Evolutionary conservation across 192 early-diverging fungal species (phyloP).

Genomic region (Backusella mclennaniae): DNA sequence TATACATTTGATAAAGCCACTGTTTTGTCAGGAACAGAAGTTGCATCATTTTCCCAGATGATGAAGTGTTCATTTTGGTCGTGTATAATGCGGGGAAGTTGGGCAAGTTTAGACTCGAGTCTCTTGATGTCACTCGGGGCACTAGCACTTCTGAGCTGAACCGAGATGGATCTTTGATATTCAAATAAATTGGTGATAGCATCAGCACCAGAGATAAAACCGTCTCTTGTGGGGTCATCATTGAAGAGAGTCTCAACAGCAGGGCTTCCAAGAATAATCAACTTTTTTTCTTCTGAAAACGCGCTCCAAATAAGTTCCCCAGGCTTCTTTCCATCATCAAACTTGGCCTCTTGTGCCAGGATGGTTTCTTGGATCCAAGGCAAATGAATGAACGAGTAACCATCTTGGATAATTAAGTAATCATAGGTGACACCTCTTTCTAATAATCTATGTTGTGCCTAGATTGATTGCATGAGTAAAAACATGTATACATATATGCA

Average conservation of each 20-base stretch:
- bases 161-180: not conserved
- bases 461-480: not conserved
- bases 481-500: not conserved
- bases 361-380: not conserved
- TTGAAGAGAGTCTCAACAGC: not conserved
- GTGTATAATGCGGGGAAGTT: not conserved
- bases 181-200: not conserved
- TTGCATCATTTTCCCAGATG: constrained; percentile 43
- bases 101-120: not conserved
- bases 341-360: not conserved
- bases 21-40: constrained; percentile 25
- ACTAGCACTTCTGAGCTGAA: not conserved
- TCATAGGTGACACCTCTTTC: constrained; percentile 31
- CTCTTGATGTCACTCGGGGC: not conserved
- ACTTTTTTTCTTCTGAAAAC: not conserved
- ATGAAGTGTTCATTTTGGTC: constrained; percentile 17
- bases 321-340: not conserved
- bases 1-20: constrained; percentile 42
- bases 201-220: not conserved
- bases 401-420: constrained; percentile 41
- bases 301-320: not conserved
- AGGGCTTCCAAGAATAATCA: not conserved
- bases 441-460: not conserved
- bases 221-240: not conserved
- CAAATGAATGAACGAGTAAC: constrained; percentile 31